A percentile compares a stretch with the other conserved stretches of the same genome.
phyloP scores from a whole-genome alignment of 2,329 filamentous ascomycete genomes.

The Thermothelomyces thermophilus region DNA sequence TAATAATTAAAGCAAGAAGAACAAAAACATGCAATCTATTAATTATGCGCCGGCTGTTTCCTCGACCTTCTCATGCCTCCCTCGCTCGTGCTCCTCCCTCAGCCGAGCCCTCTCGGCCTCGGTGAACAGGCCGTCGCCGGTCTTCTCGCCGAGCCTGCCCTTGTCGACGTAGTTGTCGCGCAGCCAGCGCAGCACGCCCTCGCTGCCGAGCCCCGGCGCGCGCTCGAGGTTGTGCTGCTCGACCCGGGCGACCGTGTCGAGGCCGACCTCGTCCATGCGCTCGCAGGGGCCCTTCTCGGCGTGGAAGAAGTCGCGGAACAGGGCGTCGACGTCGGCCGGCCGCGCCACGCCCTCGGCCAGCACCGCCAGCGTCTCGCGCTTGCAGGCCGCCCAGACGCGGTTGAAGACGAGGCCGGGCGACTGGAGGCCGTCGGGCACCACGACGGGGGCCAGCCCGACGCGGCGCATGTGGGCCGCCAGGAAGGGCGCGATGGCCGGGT shows the following conservation, averaged over 20 bases:
- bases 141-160: conserved; percentile 29
- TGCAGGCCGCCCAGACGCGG: conserved; percentile 32
- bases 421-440: conserved; percentile 25
- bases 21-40: background rate
- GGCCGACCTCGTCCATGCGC: conserved; percentile 31
- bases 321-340: conserved; percentile 29
- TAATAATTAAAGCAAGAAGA: background rate
- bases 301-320: conserved; percentile 30
- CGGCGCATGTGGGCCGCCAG: conserved; percentile 26
- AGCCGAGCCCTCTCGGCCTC: conserved; percentile 23
- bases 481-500: conserved; percentile 27
- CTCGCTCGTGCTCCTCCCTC: conserved; percentile 19
- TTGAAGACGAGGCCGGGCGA: conserved; percentile 32
- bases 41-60: conserved; percentile 23
- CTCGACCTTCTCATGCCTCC: conserved; percentile 19
- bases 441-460: conserved; percentile 27
- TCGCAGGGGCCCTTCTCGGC: conserved; percentile 28
- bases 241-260: conserved; percentile 30
- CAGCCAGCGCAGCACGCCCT: conserved; percentile 23
- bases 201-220: conserved; percentile 14
- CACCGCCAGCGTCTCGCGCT: conserved; percentile 30
- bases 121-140: conserved; percentile 26
- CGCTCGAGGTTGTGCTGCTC: conserved; percentile 25
- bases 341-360: conserved; percentile 29
- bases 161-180: conserved; percentile 25